Base-by-base conservation (phyloP, 768 basidiomycete species). In the Sarcodon aspratus region DNA sequence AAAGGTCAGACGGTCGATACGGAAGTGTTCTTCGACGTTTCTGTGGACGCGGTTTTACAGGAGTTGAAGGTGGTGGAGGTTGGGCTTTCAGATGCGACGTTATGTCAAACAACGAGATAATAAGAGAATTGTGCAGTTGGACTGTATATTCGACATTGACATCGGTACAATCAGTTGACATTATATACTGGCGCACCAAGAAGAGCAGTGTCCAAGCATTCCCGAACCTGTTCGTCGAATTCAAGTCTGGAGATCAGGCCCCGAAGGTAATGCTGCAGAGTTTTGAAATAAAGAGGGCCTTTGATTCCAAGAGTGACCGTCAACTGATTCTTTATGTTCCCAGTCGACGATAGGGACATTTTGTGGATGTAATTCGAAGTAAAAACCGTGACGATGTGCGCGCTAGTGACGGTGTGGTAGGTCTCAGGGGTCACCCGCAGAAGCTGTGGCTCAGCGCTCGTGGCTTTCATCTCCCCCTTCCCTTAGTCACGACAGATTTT, bases 61-160 rank as follows among this genome's bases (percentile, higher is more conserved):
- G 59, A 36, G 80, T 67, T n/a, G 74, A 73, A 1, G 84, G 82
- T 7, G 81, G 78, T 1, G 84, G 79, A 0, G 76, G 75, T 13
- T 42, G 40, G 2, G 78, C 78, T 37, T 82, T 75, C 55, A 81
- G 78, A 55, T 82, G 78, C 0, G 78, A 77, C 1, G 85, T 85
- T 18, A 83, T 82, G 62, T 87, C 86, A 53, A 90, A 86, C 12
- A 91, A 64, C 2, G 87, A 87, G 32, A 90, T 88, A 34, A 91
- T 80, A 33, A 91, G 71, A 9, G 87, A 80, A 62, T 91, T 91
- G 60, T 91, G 88, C 2, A 89, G 67, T 62, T 87, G 85, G 31
- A 88, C 83, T 82, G 46, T 5, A 33, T 27, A 15, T 9, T 6
- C 10, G 45, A 15, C 17, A 12, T n/a, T 12, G 32, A 38, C n/a